phyloP scores from a whole-genome alignment of 2,329 filamentous ascomycete species.

The Hirsutella thompsonii region DNA sequence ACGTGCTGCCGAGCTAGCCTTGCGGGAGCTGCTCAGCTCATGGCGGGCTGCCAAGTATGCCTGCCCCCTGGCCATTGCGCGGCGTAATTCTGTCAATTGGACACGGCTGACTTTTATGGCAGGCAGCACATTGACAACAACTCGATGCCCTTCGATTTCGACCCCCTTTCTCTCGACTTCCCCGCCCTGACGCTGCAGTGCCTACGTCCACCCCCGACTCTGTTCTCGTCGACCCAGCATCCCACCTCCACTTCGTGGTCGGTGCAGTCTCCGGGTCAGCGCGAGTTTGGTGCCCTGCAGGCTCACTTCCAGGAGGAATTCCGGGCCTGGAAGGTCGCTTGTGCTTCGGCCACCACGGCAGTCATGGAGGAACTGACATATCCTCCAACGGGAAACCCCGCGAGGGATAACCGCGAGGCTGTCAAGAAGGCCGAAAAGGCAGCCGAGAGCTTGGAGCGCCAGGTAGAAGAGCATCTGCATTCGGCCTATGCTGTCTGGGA shows the following conservation, averaged over 20 bases:
- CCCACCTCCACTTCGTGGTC: constrained; percentile 72
- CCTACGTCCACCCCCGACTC: constrained; percentile 65
- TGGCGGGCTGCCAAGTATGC: constrained; percentile 71
- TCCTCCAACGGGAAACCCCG: constrained; percentile 25
- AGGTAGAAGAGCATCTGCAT: constrained; percentile 63
- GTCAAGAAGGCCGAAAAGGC: constrained; percentile 34
- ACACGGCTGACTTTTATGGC: constrained; percentile 7
- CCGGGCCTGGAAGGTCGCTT: constrained; percentile 46
- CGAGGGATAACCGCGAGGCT: constrained; percentile 30
- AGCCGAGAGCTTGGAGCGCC: constrained; percentile 51
- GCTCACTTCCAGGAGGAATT: constrained; percentile 56
- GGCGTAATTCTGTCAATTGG: not conserved
- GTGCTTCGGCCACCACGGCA: constrained; percentile 34
- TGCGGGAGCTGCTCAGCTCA: constrained; percentile 71
- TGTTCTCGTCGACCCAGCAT: constrained; percentile 72
- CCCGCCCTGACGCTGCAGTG: constrained; percentile 73
- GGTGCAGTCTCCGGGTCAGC: constrained; percentile 57
- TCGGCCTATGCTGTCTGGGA: constrained; percentile 69
- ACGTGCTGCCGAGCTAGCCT: constrained; percentile 69
- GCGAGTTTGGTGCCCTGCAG: constrained; percentile 61
- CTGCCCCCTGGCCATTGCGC: constrained; percentile 13
- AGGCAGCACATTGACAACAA: constrained; percentile 43
- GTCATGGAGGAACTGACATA: constrained; percentile 38
- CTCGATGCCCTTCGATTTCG: constrained; percentile 60
- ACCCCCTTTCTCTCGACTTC: constrained; percentile 75